Base-by-base conservation (phyloP, 495 filamentous ascomycete species). In the Penicillium parvum region DNA sequence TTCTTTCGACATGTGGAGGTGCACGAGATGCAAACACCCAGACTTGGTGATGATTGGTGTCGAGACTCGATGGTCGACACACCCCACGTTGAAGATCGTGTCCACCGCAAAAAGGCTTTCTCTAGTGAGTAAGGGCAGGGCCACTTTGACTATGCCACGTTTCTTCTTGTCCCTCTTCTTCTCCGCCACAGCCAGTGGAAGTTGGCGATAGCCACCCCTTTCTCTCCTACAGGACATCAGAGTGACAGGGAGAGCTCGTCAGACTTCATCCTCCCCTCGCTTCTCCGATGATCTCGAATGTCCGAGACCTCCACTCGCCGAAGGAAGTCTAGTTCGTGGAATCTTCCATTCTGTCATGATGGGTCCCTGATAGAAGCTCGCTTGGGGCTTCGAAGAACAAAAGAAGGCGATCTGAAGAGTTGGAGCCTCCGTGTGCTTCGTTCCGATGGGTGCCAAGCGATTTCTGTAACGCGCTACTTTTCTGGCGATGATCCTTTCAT, bases 401-500 rank as follows among this genome's bases (percentile, higher is more conserved):
- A 47, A 37, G 20, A 52, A 55, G 35, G 23, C 44, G 50, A 55
- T 63, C 55, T 49, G 53, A 41, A 51, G 42, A 27, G n/a, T n/a
- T n/a, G n/a, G n/a, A n/a, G n/a, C n/a, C 30, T 16, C 27, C 15
- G 19, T 35, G 36, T 9, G 34, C 40, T 35, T n/a, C 30, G 27
- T 45, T 47, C 35, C 43, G 47, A 51, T 36, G 33, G 50, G 42
- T 41, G 62, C 65, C 66, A 66, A 66, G 34, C 23, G 19, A 45
- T 43, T 4, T 37, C 48, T 58, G 55, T 58, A 56, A 61, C 61
- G 37, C 62, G 49, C 63, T 67, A 65, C 57, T 33, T 49, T 43
- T n/a, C 51, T 60, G 35, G 52, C 55, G 65, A 58, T 51, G 56
- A 65, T 65, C 66, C 66, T 67, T n/a, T 71, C 67, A 71, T 71